phyloP scores from a whole-genome alignment of 371 early-diverging fungal species.

The Haplosporangium sp. region DNA sequence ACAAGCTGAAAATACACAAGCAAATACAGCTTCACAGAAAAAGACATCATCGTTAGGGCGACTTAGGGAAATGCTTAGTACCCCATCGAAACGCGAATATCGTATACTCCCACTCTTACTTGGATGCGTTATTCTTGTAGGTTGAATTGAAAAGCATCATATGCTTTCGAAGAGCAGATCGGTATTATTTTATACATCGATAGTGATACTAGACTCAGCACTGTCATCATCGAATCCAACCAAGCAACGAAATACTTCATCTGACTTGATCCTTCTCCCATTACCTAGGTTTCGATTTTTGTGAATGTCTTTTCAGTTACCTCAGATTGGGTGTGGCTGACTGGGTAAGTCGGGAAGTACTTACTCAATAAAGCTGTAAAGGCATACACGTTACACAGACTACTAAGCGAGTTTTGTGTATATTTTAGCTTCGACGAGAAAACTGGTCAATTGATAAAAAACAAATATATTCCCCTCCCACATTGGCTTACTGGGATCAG shows the following conservation, averaged over 20 bases:
- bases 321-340: constrained; percentile 35
- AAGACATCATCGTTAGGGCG: not conserved
- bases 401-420: not conserved
- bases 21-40: not conserved
- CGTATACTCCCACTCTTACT: constrained; percentile 39
- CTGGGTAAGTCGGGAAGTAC: constrained; percentile 16
- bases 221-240: not conserved
- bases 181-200: too few species aligned
- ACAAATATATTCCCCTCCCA: constrained; percentile 7
- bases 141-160: not conserved
- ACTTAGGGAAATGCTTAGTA: not conserved
- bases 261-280: not conserved
- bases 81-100: constrained; percentile 20
- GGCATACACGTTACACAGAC: not conserved
- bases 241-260: not conserved
- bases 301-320: constrained; percentile 44
- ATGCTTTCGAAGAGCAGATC: too few species aligned
- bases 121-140: constrained; percentile 50
- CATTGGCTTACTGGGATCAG: constrained; percentile 24
- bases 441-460: constrained; percentile 7
- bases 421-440: constrained; percentile 20
- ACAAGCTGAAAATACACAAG: not conserved
- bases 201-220: too few species aligned
- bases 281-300: constrained; percentile 32
- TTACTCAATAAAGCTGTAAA: too few species aligned